Percentiles rank a stretch among this genome's conserved stretches.
These are phyloP conservation scores for Zymoseptoria crescenta DNA, from an alignment of 2,329 filamentous ascomycete genomes.

Conservation along the genomic window DNA sequence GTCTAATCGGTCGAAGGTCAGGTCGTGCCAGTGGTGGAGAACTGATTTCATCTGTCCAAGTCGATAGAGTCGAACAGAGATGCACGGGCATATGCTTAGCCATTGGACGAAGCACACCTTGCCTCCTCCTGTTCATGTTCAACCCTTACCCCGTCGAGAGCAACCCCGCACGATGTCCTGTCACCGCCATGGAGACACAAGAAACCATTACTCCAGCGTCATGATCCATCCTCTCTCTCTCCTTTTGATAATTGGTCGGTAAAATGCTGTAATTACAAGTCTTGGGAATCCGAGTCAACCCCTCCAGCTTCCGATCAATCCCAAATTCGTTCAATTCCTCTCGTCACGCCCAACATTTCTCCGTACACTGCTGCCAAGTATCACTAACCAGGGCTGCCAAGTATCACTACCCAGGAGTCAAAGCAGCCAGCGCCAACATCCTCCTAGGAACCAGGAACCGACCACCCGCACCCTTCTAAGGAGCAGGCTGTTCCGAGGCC, in stretches of 20 bases:
- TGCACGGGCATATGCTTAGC: too few relatives aligned
- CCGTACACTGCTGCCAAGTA: background rate
- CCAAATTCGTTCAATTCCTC: background rate
- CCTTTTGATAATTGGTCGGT: background rate
- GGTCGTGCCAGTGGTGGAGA: too few relatives aligned
- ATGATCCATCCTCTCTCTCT: background rate
- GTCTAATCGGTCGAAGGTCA: too few relatives aligned
- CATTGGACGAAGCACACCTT: background rate
- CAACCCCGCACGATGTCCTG: too few relatives aligned
- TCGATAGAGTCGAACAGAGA: too few relatives aligned
- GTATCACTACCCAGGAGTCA: background rate
- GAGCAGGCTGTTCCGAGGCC: background rate
- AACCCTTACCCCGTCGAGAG: too few relatives aligned
- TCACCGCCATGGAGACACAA: too few relatives aligned
- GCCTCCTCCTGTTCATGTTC: background rate
- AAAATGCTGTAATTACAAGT: background rate
- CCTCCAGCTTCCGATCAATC: background rate
- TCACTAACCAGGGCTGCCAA: background rate
- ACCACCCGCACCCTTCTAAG: background rate
- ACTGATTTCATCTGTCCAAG: too few relatives aligned
- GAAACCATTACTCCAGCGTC: background rate
- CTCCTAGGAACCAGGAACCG: background rate
- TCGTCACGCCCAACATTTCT: background rate
- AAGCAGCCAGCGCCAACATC: background rate
- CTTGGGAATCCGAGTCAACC: background rate